phyloP scores from a whole-genome alignment of 2,329 filamentous ascomycete species.

The Cordyceps farinosa region DNA sequence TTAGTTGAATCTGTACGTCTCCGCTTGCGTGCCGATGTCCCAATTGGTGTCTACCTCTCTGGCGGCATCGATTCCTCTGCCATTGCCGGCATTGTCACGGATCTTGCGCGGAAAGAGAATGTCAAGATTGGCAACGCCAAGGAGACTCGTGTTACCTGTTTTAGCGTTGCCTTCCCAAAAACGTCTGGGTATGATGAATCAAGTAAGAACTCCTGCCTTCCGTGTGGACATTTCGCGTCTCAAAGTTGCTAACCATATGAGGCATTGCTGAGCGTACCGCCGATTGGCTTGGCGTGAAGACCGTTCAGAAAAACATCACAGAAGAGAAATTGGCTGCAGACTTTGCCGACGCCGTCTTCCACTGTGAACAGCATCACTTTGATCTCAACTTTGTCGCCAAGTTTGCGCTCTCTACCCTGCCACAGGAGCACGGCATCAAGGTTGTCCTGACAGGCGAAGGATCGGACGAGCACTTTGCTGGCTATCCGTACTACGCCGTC shows the following conservation, averaged over 20 bases:
- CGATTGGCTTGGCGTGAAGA: conserved; percentile 31
- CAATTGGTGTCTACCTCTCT: conserved; percentile 53
- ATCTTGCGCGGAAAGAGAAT: conserved; percentile 47
- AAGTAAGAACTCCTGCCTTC: not conserved
- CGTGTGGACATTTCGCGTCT: not conserved
- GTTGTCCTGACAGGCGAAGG: conserved; percentile 53
- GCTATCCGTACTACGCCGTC: conserved; percentile 44
- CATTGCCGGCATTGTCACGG: conserved; percentile 52
- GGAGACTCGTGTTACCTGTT: not conserved
- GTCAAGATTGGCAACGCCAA: conserved; percentile 24
- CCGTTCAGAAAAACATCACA: conserved; percentile 25
- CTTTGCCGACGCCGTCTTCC: conserved; percentile 31
- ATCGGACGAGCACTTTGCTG: conserved; percentile 52
- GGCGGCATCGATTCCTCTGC: conserved; percentile 57
- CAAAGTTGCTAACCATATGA: conserved; percentile 7
- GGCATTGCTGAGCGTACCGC: conserved; percentile 32
- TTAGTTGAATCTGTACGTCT: conserved; percentile 50
- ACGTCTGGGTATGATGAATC: not conserved
- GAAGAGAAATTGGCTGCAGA: conserved; percentile 29
- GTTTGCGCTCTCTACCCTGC: conserved; percentile 45
- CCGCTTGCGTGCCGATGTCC: conserved; percentile 54
- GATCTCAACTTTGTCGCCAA: conserved; percentile 53
- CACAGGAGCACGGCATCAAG: conserved; percentile 45
- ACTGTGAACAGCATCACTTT: conserved; percentile 32
- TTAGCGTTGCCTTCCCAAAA: not conserved